Evolutionary conservation across 306 rosid species (phyloP).

Genomic region (Nissolia schottii): DNA sequence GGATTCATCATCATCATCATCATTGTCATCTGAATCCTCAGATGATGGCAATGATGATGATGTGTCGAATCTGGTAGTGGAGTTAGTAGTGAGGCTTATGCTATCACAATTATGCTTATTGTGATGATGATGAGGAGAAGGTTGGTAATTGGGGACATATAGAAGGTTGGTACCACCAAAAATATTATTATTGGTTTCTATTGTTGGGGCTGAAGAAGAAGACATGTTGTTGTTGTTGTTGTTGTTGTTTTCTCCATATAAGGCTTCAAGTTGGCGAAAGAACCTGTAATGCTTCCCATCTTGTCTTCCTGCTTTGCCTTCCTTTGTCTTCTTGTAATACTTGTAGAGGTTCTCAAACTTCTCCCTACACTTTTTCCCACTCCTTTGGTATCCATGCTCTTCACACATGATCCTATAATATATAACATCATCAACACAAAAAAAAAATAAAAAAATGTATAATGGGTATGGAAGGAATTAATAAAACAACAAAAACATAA

Average conservation of each 20-base stretch:
- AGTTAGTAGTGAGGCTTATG: conserved; percentile 66
- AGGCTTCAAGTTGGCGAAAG: conserved; percentile 97
- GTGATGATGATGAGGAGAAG: conserved; percentile 27
- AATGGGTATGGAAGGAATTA: neutral
- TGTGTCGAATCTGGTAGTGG: conserved; percentile 72
- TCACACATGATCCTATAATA: conserved; percentile 75
- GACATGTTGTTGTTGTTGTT: too few relatives aligned
- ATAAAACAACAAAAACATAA: too few relatives aligned
- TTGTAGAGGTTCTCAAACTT: conserved; percentile 92
- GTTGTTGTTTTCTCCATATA: conserved; percentile 74
- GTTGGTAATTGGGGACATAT: too few relatives aligned
- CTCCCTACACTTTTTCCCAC: conserved; percentile 98
- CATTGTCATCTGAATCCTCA: conserved; percentile 54
- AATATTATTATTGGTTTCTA: too few relatives aligned
- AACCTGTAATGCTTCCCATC: conserved; percentile 97
- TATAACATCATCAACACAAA: neutral
- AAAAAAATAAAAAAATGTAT: neutral
- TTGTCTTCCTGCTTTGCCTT: conserved; percentile 93
- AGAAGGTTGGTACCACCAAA: conserved; percentile 32
- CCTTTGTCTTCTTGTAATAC: conserved; percentile 96
- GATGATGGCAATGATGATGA: too few relatives aligned
- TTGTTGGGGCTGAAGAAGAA: conserved; percentile 39
- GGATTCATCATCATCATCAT: conserved; percentile 40
- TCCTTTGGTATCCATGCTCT: conserved; percentile 93
- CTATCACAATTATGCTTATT: conserved; percentile 47